Evolutionary conservation across 163 green algal species (phyloP).

Genomic region (Prototheca wickerhamii): DNA sequence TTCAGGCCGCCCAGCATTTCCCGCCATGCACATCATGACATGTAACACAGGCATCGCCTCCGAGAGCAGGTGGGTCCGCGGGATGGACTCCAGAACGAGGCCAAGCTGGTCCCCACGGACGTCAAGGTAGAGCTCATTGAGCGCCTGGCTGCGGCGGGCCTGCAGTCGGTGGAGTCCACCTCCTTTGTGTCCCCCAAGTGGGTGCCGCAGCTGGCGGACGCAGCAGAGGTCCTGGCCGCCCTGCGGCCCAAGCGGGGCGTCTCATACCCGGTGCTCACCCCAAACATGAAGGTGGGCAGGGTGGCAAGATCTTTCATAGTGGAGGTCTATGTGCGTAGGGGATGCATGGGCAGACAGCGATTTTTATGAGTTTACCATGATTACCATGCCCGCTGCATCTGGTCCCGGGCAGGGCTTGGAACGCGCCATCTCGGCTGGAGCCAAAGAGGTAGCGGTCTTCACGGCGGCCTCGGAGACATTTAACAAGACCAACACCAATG

Average conservation of each 20-base stretch:
- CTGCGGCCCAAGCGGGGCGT: conserved; percentile 40
- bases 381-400: neutral
- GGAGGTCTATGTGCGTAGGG: neutral
- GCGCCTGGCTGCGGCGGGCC: conserved; percentile 44
- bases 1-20: neutral
- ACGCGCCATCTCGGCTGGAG: conserved; percentile 51
- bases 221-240: conserved; percentile 54
- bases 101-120: conserved; percentile 30
- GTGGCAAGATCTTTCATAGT: neutral
- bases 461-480: conserved; percentile 74
- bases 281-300: conserved; percentile 78
- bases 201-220: conserved; percentile 85
- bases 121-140: conserved; percentile 74
- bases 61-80: conserved; percentile 74
- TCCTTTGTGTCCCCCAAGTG: conserved; percentile 87
- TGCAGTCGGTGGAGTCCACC: conserved; percentile 69
- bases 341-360: too few species aligned
- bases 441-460: conserved; percentile 77
- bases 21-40: conserved; percentile 12
- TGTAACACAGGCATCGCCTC: conserved; percentile 42
- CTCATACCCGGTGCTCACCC: conserved; percentile 72
- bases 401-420: conserved; percentile 46
- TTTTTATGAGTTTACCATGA: too few species aligned
- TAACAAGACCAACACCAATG: conserved; percentile 73
- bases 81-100: conserved; percentile 89